Evolutionary conservation across 1,284 basidiomycete species (phyloP), one percentile per base, ranked within the genome.

Genomic region (Serendipita sp.): DNA sequence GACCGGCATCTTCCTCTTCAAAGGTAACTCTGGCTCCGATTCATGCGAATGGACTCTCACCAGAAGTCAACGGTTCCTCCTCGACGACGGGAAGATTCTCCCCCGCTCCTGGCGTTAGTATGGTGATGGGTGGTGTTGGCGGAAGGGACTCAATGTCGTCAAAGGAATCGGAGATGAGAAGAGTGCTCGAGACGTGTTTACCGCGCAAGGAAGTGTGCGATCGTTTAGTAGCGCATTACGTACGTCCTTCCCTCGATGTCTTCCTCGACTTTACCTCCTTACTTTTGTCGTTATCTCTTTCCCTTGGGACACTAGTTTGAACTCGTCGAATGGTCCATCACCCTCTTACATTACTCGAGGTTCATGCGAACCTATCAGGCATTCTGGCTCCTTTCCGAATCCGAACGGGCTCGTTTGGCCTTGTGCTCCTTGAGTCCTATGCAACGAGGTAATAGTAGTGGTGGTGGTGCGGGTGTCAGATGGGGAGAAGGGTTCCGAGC

Each of bases 401-500:
- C 26, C 6, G 26, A 58, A 34, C 53, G 53, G 17, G 17, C 15
- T n/a, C 22, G 34, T 8, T 26, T 58, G 29, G 34, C 32, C 8
- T 32, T 35, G 53, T n/a, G 22, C 1, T 4, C 53, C 10, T n/a
- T 32, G 4, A 22, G 22, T 22, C 22, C 22, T 22, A 22, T 22
- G 22, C 22, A 22, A 22, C 22, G 22, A 22, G 22, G 22, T 22
- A 22, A 22, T 22, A 2, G 22, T 22, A 22, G 22, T 22, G 22
- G 22, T 22, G 22, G 22, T 22, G 22, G 22, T 22, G 29, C 15
- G 17, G 32, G 22, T 2, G 32, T 26, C 15, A 58, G 8, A 10
- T 58, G 53, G 53, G 53, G 53, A n/a, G 32, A n/a, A 10, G 29
- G 53, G 4, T 58, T 58, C 29, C 53, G 53, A n/a, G 53, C 53